These are phyloP conservation scores for Ramularia endophylla DNA, from an alignment of 2,329 filamentous ascomycete species.

Conservation along the genomic window DNA sequence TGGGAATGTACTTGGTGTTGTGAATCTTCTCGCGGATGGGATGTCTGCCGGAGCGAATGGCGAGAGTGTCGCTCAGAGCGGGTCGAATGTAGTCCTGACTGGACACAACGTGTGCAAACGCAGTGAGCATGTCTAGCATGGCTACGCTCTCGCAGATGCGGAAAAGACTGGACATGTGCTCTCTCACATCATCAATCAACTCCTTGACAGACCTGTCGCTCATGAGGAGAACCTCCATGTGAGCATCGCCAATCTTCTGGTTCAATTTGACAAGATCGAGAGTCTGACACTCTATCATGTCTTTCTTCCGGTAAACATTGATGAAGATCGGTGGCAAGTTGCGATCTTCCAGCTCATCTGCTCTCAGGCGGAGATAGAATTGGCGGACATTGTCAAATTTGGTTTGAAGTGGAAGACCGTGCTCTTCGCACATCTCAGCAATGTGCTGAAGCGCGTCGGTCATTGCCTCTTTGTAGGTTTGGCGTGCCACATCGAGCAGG, in stretches of 20 bases:
- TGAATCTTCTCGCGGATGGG: slow-evolving; percentile 72
- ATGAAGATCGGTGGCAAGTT: slow-evolving; percentile 64
- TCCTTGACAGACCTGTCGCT: slow-evolving; percentile 68
- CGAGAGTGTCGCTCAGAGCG: slow-evolving; percentile 57
- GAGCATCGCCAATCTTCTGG: slow-evolving; percentile 66
- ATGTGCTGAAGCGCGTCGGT: slow-evolving; percentile 70
- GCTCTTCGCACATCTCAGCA: slow-evolving; percentile 54
- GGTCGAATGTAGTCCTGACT: slow-evolving; percentile 63
- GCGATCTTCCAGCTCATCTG: slow-evolving; percentile 56
- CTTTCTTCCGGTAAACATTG: slow-evolving; percentile 67
- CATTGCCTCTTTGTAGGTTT: slow-evolving; percentile 84
- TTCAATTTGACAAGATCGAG: slow-evolving; percentile 75
- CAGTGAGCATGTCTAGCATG: slow-evolving; percentile 62
- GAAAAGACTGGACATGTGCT: slow-evolving; percentile 68
- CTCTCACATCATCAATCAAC: slow-evolving; percentile 66
- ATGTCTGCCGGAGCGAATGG: slow-evolving; percentile 68
- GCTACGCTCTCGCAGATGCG: slow-evolving; percentile 80
- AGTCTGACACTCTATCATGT: slow-evolving; percentile 81
- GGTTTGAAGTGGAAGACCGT: slow-evolving; percentile 58
- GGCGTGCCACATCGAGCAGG: slow-evolving; percentile 79
- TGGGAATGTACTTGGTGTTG: slow-evolving; percentile 67
- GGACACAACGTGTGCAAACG: slow-evolving; percentile 69
- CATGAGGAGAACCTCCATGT: slow-evolving; percentile 75
- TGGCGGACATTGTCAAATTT: slow-evolving; percentile 72
- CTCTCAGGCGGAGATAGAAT: slow-evolving; percentile 68